Percentiles rank a stretch among this genome's conserved stretches.
These are phyloP conservation scores for Hordeum marinum DNA, from an alignment of 176 grass and related monocot genomes.

Conservation along the genomic window DNA sequence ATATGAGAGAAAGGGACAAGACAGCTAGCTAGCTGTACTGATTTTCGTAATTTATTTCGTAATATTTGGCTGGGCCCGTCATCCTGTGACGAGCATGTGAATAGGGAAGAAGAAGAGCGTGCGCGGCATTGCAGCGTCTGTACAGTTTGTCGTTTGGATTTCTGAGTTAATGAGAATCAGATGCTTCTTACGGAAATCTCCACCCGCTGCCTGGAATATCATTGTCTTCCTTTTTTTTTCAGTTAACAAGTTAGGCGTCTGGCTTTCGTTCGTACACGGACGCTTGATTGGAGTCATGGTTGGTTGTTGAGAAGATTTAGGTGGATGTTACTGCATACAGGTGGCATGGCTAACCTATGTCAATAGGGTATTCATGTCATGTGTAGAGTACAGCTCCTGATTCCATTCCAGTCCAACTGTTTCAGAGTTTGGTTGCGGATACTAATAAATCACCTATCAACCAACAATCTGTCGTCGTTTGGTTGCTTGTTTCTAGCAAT, in stretches of 20 bases:
- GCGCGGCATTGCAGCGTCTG: constrained; percentile 15
- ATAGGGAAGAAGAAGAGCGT: constrained; percentile 32
- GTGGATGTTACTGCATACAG: background rate
- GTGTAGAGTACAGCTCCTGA: background rate
- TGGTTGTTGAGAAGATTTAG: background rate
- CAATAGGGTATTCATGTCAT: background rate
- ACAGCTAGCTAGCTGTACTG: background rate
- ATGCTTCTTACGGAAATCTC: background rate
- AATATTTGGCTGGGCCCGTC: background rate
- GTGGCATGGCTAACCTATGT: background rate
- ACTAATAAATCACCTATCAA: background rate
- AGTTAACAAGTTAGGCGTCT: background rate
- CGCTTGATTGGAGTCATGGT: background rate
- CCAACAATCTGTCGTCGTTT: background rate
- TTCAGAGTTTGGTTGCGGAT: background rate
- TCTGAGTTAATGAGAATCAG: constrained; percentile 40
- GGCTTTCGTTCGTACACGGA: background rate
- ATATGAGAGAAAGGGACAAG: background rate
- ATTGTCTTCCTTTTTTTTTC: background rate
- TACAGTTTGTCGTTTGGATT: constrained; percentile 32
- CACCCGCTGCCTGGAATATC: background rate
- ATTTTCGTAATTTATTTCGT: background rate
- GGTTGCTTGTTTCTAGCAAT: background rate
- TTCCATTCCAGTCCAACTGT: background rate
- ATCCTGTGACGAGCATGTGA: constrained; percentile 22